Evolutionary conservation across 805 yeast genomes (phyloP).

Genomic region (Saturnispora besseyi): DNA sequence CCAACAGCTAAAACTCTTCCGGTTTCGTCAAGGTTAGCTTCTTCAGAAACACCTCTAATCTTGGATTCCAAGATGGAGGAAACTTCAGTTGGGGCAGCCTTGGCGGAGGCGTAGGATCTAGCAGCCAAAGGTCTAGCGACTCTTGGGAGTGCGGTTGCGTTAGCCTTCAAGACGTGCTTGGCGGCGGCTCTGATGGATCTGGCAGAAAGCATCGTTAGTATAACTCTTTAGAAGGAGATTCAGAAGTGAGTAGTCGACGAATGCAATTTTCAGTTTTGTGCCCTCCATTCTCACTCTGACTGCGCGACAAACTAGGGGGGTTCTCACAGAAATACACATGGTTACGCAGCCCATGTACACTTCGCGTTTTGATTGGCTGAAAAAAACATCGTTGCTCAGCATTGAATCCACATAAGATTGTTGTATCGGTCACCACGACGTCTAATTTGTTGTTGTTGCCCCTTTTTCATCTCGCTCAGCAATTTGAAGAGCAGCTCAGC

Average conservation of each 20-base stretch:
- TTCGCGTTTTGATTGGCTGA: slow-evolving; percentile 6
- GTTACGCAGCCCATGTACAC: slow-evolving; percentile 8
- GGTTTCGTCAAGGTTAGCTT: slow-evolving; percentile 96
- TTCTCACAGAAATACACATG: neutral
- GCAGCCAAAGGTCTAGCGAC: slow-evolving; percentile 64
- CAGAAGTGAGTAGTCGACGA: slow-evolving; percentile 1
- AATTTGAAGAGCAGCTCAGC: no score
- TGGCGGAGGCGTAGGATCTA: slow-evolving; percentile 87
- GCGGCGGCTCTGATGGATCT: slow-evolving; percentile 84
- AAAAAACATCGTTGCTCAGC: neutral
- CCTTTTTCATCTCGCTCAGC: no score
- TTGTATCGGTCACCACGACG: no score
- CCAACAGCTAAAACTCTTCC: slow-evolving; percentile 98
- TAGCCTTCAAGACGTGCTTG: slow-evolving; percentile 59
- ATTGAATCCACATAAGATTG: no score
- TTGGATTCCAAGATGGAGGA: slow-evolving; percentile 98
- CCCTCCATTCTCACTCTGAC: neutral
- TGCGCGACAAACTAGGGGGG: neutral
- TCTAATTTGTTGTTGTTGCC: no score
- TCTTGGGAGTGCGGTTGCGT: slow-evolving; percentile 37
- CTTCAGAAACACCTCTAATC: slow-evolving; percentile 98
- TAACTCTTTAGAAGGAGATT: neutral
- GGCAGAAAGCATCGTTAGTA: slow-evolving; percentile 60
- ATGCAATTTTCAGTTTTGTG: neutral
- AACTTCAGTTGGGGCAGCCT: slow-evolving; percentile 99